Conservation (phyloP, 2,329 filamentous ascomycete genomes). For the Aspergillus spinulosporus region DNA sequence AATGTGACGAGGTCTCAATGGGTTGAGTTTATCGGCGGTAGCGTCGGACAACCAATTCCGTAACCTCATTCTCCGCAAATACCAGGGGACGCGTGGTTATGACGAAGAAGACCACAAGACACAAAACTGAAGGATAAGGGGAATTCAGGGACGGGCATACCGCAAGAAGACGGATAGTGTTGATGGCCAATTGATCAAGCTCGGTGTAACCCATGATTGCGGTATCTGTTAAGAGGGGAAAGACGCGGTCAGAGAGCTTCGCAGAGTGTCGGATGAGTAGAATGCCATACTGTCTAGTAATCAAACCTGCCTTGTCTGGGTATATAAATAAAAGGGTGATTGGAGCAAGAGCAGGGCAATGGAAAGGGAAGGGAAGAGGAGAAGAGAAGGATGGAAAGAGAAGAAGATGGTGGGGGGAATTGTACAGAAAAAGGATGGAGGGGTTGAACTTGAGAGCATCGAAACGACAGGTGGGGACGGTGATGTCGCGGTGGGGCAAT, state of each 20-base stretch:
- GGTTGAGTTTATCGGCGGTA: constrained; percentile 1
- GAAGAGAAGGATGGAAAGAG: constrained; percentile 16
- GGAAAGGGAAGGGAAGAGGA: constrained; percentile 19
- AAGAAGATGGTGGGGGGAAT: constrained; percentile 12
- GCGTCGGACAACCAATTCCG: constrained; percentile 1
- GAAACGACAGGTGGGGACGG: constrained; percentile 34
- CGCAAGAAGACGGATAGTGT: constrained; percentile 95
- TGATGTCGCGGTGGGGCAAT: constrained; percentile 35
- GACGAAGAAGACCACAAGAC: constrained; percentile 12
- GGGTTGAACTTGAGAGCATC: constrained; percentile 20
- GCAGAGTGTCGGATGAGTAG: constrained; percentile 2
- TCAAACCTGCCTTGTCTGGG: constrained; percentile 11
- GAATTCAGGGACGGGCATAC: constrained; percentile 60
- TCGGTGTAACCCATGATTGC: constrained; percentile 83
- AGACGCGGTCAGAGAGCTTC: constrained; percentile 20
- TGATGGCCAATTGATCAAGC: constrained; percentile 86
- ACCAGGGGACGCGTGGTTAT: not conserved
- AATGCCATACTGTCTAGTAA: constrained; percentile 22
- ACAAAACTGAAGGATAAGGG: constrained; percentile 3
- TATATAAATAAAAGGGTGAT: constrained; percentile 8
- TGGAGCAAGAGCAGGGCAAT: constrained; percentile 17
- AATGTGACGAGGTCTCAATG: not conserved
- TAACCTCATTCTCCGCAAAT: not conserved
- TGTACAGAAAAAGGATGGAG: constrained; percentile 17
- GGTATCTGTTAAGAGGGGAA: constrained; percentile 24